phyloP scores from a whole-genome alignment of 2,329 filamentous ascomycete genomes.

The Penicillium sp. region DNA sequence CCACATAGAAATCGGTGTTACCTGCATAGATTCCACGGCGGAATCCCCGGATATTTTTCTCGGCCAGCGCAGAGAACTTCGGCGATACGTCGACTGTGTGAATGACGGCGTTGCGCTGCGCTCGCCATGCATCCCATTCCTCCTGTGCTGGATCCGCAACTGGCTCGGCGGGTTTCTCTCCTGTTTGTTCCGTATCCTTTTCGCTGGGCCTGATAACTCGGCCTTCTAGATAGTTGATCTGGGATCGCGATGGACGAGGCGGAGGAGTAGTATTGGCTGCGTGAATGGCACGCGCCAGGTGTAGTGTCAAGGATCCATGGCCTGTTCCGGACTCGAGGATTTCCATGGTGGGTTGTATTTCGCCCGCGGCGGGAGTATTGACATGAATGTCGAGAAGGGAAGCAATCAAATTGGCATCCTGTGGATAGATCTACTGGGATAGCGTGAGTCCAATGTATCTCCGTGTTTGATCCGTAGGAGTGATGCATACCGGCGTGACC shows the following conservation, averaged over 20 bases:
- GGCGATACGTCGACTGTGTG: constrained; percentile 69
- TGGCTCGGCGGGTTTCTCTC: constrained; percentile 8
- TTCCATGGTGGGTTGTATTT: constrained; percentile 55
- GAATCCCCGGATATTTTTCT: constrained; percentile 64
- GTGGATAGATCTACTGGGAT: constrained; percentile 63
- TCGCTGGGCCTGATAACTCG: constrained; percentile 23
- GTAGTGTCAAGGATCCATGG: constrained; percentile 74
- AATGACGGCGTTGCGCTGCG: constrained; percentile 64
- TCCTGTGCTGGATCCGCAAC: constrained; percentile 27
- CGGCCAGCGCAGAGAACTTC: constrained; percentile 63
- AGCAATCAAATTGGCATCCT: constrained; percentile 72
- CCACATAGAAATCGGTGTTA: constrained; percentile 72
- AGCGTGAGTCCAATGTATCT: constrained; percentile 11
- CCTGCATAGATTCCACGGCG: constrained; percentile 66
- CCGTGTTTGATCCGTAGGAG: background rate
- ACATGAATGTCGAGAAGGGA: constrained; percentile 73
- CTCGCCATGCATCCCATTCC: constrained; percentile 47
- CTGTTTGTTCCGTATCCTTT: constrained; percentile 19
- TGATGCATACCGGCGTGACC: constrained; percentile 68
- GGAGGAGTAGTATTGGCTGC: constrained; percentile 63
- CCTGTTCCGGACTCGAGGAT: constrained; percentile 83
- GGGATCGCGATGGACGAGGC: constrained; percentile 37
- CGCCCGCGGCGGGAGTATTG: constrained; percentile 35
- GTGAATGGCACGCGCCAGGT: constrained; percentile 73
- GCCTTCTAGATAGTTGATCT: constrained; percentile 32